Evolutionary conservation across 371 early-diverging fungal species (phyloP), one percentile per base, ranked within the genome.

Genomic region (Mucor racemosus): DNA sequence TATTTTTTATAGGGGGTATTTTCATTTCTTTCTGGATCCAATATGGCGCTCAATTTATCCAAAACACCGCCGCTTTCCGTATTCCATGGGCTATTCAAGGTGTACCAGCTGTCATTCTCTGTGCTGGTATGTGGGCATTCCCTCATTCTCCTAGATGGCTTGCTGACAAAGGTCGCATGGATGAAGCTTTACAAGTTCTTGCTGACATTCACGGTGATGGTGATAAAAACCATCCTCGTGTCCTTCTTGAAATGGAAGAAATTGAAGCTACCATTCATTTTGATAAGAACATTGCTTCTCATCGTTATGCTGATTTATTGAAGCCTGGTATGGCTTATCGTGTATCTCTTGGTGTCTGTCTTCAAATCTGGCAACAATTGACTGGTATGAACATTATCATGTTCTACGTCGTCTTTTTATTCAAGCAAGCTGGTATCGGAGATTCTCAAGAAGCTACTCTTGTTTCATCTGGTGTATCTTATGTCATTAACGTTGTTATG

Each of bases 41-140:
- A 64, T 73, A 73, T 57, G 73, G 73, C 40, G 41, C 59, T 56
- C 66, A 65, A 56, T 65, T 59, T 14, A 59, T 66, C 17, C 3
- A 39, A 0, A 68, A 31, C 36, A 66, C 82, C 44, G 82, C 84
- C 35, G 79, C 89, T 39, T 96, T 92, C 91, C 88, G 96, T 62
- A 76, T 91, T 44, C 91, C 95, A 5, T 86, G 95, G 73, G 94
- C 86, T 58, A 67, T 95, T 42, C 97, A 97, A 75, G 75, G 87
- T 36, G 81, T 92, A n/a, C 95, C 95, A 40, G 91, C 91, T 44
- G 39, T 85, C 15, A 76, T 95, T 39, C 83, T 97, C 33, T 66
- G 90, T 17, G 5, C 73, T 56, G 80, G 91, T 64, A 88, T 91
- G 77, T 69, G 86, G 67, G 77, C 90, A 69, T 64, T 73, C 19